Evolutionary conservation across 768 basidiomycete genomes (phyloP).

Genomic region (Nidula microcarpa): DNA sequence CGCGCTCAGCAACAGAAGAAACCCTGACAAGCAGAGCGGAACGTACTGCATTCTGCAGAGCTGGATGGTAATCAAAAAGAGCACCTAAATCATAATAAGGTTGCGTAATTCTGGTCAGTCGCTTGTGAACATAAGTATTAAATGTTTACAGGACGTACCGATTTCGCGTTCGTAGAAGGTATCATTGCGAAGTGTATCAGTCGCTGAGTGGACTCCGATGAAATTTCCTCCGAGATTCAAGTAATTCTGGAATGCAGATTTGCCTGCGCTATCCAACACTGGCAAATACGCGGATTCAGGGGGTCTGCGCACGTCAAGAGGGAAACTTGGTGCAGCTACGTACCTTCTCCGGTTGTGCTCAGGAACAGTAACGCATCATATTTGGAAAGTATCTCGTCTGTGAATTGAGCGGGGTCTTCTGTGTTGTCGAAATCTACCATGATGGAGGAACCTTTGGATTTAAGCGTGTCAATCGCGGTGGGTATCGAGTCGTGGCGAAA

Average conservation of each 20-base stretch:
- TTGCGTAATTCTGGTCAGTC: background rate
- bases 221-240: constrained; percentile 70
- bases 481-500: constrained; percentile 79
- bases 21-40: background rate
- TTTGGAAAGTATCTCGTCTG: constrained; percentile 41
- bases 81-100: constrained; percentile 36
- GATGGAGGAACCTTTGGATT: constrained; percentile 38
- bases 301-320: background rate
- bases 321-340: constrained; percentile 10
- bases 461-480: constrained; percentile 57
- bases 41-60: constrained; percentile 60
- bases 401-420: constrained; percentile 59
- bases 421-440: constrained; percentile 59
- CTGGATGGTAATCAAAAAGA: constrained; percentile 70
- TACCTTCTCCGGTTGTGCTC: constrained; percentile 66
- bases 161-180: constrained; percentile 56
- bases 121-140: background rate
- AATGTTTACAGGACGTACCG: constrained; percentile 27
- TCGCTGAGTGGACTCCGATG: constrained; percentile 64
- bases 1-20: too few relatives aligned
- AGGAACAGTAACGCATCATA: constrained; percentile 73
- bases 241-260: constrained; percentile 61
- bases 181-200: constrained; percentile 55
- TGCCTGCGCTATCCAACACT: constrained; percentile 62
- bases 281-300: too few relatives aligned